Base-by-base conservation (phyloP, 805 yeast genomes). In the Hyphopichia homilentoma region DNA sequence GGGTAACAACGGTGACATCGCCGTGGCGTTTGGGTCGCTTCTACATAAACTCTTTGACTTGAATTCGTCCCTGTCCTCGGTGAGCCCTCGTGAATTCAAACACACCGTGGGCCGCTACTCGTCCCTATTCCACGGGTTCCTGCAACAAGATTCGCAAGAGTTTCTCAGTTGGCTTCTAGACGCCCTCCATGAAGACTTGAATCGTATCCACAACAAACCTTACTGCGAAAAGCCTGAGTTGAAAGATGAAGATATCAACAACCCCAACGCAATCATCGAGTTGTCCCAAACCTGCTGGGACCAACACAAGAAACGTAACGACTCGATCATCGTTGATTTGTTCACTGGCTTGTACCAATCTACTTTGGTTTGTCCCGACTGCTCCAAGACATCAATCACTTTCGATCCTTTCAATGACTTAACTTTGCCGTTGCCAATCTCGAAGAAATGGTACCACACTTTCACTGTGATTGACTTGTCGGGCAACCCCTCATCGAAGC, bases 141-240 rank as follows among this genome's bases (percentile, higher is more conserved):
- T 76, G 37, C 97, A 90, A 54, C 97, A 90, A 50, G 97, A 90
- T 52, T 84, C 96, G 2, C 96, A 89, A 53, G 97, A 90, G 52
- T 83, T 90, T 50, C 70, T 88, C 31, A 89, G 94, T 19, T 90
- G 84, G 68, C 57, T 90, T 20, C 65, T 90, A 17, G 96, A 90
- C 57, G 88, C 93, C 2, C 62, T 90, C 22, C 97, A 90, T 52
- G 97, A 90, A 56, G 97, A 90, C 58, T 66, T 90, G 41, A 93
- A 93, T 50, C 68, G 96, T 35, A 81, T 90, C 18, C 52, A 75
- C 6, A 63, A 83, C 22, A 93, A 93, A 52, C 97, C 97, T 1
- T 81, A 81, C 43, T 76, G 86, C 6, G 95, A 86, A 47, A 87
- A 87, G 48, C 96, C 97, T 0, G 96, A 87, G 49, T 53, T 82